Evolutionary conservation across 148 eudicot genomes (phyloP).

Genomic region (Mesembryanthemum crystallinum): DNA sequence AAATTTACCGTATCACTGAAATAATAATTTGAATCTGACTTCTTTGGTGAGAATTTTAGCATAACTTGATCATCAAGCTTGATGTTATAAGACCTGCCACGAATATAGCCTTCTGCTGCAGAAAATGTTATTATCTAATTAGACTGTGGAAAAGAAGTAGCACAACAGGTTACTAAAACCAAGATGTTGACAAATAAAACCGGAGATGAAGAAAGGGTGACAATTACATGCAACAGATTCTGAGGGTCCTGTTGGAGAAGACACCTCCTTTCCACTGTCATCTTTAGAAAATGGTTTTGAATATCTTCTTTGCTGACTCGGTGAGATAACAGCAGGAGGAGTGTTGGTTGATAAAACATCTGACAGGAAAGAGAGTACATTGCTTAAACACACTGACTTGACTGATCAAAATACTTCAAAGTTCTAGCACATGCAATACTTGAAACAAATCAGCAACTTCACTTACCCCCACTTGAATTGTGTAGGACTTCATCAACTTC

Average conservation of each 20-base stretch:
- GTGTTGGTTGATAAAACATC: constrained; percentile 48
- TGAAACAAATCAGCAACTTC: neutral
- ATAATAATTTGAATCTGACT: constrained; percentile 86
- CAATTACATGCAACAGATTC: constrained; percentile 78
- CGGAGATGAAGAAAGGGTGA: constrained; percentile 18
- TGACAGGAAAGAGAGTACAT: constrained; percentile 28
- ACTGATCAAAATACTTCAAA: neutral
- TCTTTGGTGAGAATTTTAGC: constrained; percentile 90
- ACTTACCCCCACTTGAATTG: constrained; percentile 70
- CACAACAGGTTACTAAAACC: neutral
- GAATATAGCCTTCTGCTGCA: constrained; percentile 96
- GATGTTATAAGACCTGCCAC: constrained; percentile 96
- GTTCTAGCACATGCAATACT: neutral
- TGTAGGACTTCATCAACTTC: constrained; percentile 84
- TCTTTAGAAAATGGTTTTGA: constrained; percentile 47
- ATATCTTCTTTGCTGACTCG: constrained; percentile 44
- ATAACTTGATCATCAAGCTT: constrained; percentile 95
- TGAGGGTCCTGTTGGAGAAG: constrained; percentile 42
- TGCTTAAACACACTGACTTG: constrained; percentile 5
- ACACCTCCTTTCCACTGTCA: constrained; percentile 44
- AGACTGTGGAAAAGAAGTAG: constrained; percentile 30
- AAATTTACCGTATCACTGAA: constrained; percentile 84
- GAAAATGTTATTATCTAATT: constrained; percentile 52
- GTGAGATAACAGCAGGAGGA: constrained; percentile 44
- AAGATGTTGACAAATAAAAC: too few relatives aligned